These are phyloP conservation scores for Nicotiana tabacum DNA, from an alignment of 257 asterid genomes.

Conservation along the genomic window DNA sequence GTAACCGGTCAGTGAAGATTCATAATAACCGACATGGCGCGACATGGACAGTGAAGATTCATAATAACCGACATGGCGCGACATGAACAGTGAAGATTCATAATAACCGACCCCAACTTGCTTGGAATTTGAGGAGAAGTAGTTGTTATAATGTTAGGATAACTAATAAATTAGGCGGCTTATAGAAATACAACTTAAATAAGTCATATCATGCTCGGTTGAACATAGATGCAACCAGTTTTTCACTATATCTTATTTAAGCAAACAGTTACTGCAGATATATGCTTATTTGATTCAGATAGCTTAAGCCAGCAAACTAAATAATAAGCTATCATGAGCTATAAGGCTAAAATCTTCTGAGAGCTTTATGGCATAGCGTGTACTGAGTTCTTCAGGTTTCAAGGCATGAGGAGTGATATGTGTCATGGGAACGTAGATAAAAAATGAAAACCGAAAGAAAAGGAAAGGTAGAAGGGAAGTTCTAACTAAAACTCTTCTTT, in stretches of 20 bases:
- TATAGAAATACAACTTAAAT: not conserved
- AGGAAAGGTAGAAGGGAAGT: not conserved
- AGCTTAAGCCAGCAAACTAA: not conserved
- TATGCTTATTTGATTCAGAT: not conserved
- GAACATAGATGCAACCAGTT: not conserved
- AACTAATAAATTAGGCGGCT: not conserved
- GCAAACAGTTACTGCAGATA: not conserved
- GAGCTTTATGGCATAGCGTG: not conserved
- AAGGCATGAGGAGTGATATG: not conserved
- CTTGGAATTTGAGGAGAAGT: not conserved
- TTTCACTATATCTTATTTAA: not conserved
- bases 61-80: too few species aligned
- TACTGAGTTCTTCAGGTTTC: not conserved
- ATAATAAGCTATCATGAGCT: not conserved
- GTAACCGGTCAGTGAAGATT: not conserved
- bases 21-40: too few species aligned
- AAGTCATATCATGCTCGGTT: not conserved
- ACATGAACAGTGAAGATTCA: too few species aligned
- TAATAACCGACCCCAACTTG: not conserved
- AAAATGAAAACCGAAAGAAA: not conserved
- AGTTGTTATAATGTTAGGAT: not conserved
- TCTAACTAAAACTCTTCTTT: not conserved
- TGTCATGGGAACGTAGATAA: not conserved
- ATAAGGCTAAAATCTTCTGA: not conserved
- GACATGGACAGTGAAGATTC: too few species aligned